Evolutionary conservation across 768 basidiomycete species (phyloP).

Genomic region (Kwoniella shandongensis): DNA sequence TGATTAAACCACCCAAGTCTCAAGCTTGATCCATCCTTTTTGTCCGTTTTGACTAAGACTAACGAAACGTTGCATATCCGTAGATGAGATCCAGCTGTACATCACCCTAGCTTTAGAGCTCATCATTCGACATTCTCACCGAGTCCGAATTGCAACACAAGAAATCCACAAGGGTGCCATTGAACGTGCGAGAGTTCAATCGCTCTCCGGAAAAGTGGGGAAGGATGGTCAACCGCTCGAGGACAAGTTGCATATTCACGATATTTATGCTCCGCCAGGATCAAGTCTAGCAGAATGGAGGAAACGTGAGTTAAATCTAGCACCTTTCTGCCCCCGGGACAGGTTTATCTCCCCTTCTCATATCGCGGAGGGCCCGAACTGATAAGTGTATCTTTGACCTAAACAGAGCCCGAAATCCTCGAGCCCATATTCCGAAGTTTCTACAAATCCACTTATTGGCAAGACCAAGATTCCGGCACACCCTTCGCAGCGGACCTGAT

Average conservation of each 20-base stretch:
- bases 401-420: conserved; percentile 55
- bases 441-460: conserved; percentile 60
- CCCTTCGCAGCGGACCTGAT: conserved; percentile 65
- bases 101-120: conserved; percentile 61
- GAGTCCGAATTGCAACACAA: conserved; percentile 65
- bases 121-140: conserved; percentile 58
- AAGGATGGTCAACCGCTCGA: conserved; percentile 23
- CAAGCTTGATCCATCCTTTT: too few species aligned
- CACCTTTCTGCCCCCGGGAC: too few species aligned
- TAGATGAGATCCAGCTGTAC: conserved; percentile 68
- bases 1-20: not conserved
- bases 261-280: conserved; percentile 64
- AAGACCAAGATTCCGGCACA: conserved; percentile 56
- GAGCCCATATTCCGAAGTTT: conserved; percentile 64
- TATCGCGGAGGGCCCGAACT: too few species aligned
- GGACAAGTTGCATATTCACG: conserved; percentile 60
- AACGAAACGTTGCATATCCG: too few species aligned
- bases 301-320: conserved; percentile 61
- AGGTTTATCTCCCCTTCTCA: too few species aligned
- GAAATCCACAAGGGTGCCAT: conserved; percentile 63
- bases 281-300: conserved; percentile 72
- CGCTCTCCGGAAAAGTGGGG: conserved; percentile 26
- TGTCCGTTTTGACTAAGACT: too few species aligned
- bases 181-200: conserved; percentile 52
- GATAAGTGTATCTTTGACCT: too few species aligned